These are phyloP conservation scores for Botrytis squamosa DNA, from an alignment of 2,329 filamentous ascomycete genomes.

Conservation along the genomic window DNA sequence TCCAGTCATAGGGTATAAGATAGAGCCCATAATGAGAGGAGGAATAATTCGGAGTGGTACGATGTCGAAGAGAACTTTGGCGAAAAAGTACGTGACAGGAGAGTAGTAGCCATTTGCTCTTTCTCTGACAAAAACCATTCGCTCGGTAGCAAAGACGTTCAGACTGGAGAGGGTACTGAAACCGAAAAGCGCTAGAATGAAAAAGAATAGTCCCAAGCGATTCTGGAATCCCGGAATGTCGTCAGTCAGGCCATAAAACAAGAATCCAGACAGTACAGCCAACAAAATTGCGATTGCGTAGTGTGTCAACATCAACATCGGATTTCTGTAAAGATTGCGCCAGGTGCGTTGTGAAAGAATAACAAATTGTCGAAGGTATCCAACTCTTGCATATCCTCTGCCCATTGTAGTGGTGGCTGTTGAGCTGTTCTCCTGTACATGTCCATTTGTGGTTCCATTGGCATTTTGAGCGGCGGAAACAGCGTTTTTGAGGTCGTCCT, in stretches of 20 bases:
- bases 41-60: constrained; percentile 91
- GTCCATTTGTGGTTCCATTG: constrained; percentile 61
- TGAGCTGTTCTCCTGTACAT: constrained; percentile 51
- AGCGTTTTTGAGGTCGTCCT: constrained; percentile 74
- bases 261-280: constrained; percentile 88
- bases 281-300: constrained; percentile 96
- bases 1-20: constrained; percentile 97
- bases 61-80: constrained; percentile 98
- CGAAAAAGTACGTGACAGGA: constrained; percentile 87
- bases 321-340: constrained; percentile 96
- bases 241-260: constrained; percentile 95
- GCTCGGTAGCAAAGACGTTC: constrained; percentile 88
- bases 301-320: constrained; percentile 96
- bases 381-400: constrained; percentile 78
- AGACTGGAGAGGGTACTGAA: constrained; percentile 95
- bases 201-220: constrained; percentile 94
- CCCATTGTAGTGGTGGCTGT: constrained; percentile 54
- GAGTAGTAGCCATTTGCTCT: constrained; percentile 96
- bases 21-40: constrained; percentile 90
- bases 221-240: constrained; percentile 99
- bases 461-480: constrained; percentile 62
- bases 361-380: constrained; percentile 76
- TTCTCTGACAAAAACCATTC: constrained; percentile 87
- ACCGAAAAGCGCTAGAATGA: constrained; percentile 90
- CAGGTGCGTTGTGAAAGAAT: constrained; percentile 91